Evolutionary conservation across 2,329 filamentous ascomycete species (phyloP), one percentile per base, ranked within the genome.

Genomic region (Colletotrichum lupini): DNA sequence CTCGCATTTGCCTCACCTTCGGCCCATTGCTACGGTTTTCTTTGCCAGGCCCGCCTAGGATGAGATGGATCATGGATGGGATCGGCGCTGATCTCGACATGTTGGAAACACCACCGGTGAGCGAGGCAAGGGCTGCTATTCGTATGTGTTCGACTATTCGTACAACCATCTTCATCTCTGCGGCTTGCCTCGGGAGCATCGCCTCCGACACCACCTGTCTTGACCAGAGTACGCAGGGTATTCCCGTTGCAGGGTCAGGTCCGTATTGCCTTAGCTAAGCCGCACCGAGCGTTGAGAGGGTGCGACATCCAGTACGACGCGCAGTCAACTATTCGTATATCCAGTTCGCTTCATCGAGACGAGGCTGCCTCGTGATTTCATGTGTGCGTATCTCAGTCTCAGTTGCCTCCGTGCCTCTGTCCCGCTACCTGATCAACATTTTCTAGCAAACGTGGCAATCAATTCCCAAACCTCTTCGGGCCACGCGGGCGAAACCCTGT

Each of bases 1-100:
- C 26, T 52, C n/a, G 5, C 37, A 68, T 69, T 72, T 68, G 67
- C 70, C 67, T 70, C 67, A 55, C 53, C 26, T 72, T 72, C 42
- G 11, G 57, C 46, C 46, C 28, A 24, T 24, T 67, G 32, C 55
- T 68, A 22, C 28, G 61, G 49, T 9, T 58, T 52, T 68, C 64
- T 26, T 57, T 8, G 49, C 49, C 26, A 5, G 28, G 24, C 12
- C 30, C 61, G 30, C 12, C 42, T 42, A 28, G 52, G 30, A 62
- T 68, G 64, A 30, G 64, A 72, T 72, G 7, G 37, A 57, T 35
- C n/a, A 72, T 72, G 7, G 37, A 62, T 35, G 26, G 42, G 68
- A 68, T 72, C 32, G 42, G 35, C 68, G 37, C 63, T 49, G 42
- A 56, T 26, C 30, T 68, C 16, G 9, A 58, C 35, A 32, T 16